Percentiles rank a stretch among this genome's conserved stretches.
Evolutionary conservation across 2,329 filamentous ascomycete species (phyloP).

Genomic region (Teratosphaeriaceae sp.): DNA sequence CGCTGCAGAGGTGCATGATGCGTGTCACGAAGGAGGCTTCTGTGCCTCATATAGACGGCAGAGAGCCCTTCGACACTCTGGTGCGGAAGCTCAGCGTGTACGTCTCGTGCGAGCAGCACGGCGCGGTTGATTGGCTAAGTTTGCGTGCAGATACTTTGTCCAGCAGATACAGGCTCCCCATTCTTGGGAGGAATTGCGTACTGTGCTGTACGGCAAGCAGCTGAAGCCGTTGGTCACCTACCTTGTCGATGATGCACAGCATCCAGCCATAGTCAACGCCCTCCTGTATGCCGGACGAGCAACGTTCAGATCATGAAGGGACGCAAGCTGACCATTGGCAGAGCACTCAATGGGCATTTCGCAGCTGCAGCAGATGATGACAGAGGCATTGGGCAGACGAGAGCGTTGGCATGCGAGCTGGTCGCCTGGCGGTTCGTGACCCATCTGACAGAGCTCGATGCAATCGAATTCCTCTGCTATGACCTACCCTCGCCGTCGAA

Average conservation of each 20-base stretch:
- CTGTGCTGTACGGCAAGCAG: slow-evolving; percentile 53
- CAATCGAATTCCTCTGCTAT: slow-evolving; percentile 66
- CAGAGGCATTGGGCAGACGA: slow-evolving; percentile 59
- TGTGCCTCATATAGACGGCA: slow-evolving; percentile 1
- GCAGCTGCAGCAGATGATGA: slow-evolving; percentile 54
- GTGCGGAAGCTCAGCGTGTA: slow-evolving; percentile 7
- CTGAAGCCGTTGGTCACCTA: slow-evolving; percentile 58
- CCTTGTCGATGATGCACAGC: slow-evolving; percentile 56
- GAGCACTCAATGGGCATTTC: slow-evolving; percentile 70
- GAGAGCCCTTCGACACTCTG: slow-evolving; percentile 5
- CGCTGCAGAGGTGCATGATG: no score
- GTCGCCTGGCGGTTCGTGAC: slow-evolving; percentile 73
- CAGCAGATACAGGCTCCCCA: slow-evolving; percentile 58
- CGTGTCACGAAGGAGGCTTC: neutral
- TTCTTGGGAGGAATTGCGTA: slow-evolving; percentile 67
- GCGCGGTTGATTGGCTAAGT: neutral
- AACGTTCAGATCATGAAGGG: neutral
- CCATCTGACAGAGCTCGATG: slow-evolving; percentile 63
- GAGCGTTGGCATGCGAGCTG: slow-evolving; percentile 70
- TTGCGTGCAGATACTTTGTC: slow-evolving; percentile 50
- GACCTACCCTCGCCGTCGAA: slow-evolving; percentile 51
- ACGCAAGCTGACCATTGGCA: slow-evolving; percentile 26
- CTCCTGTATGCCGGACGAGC: slow-evolving; percentile 49
- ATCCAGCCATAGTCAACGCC: slow-evolving; percentile 65
- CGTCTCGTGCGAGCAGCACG: neutral